phyloP scores from a whole-genome alignment of 306 rosid species.

The Calophaca sinica region DNA sequence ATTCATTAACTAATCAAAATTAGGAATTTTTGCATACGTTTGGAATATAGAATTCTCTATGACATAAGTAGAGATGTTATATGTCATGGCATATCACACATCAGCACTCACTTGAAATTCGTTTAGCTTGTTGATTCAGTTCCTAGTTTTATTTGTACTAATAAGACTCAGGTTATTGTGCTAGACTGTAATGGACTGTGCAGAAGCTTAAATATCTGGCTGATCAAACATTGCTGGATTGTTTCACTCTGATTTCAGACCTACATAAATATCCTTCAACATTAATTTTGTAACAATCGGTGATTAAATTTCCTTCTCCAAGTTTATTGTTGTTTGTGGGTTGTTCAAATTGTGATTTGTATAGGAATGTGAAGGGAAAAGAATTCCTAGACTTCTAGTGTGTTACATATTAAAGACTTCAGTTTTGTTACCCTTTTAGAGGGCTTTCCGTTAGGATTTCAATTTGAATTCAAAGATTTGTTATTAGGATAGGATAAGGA shows the following conservation, averaged over 20 bases:
- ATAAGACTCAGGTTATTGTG: not conserved
- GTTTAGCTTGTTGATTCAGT: conserved; percentile 5
- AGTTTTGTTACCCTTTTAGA: conserved; percentile 32
- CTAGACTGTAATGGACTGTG: not conserved
- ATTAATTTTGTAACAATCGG: not conserved
- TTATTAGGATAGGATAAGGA: too few relatives aligned
- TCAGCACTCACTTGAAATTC: not conserved
- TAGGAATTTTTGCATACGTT: conserved; percentile 9
- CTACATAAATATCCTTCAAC: not conserved
- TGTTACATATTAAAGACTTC: not conserved
- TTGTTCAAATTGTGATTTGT: conserved; percentile 10
- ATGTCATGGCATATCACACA: conserved; percentile 6
- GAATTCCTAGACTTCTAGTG: conserved; percentile 12
- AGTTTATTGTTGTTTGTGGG: not conserved
- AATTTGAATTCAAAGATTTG: too few relatives aligned
- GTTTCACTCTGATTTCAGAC: not conserved
- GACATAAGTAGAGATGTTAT: not conserved
- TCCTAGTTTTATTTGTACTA: conserved; percentile 8
- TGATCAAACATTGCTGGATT: conserved; percentile 9
- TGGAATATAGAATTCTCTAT: not conserved
- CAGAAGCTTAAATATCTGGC: not conserved
- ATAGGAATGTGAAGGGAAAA: not conserved
- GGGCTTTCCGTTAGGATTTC: too few relatives aligned
- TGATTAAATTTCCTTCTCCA: not conserved
- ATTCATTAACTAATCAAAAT: not conserved